phyloP scores from a whole-genome alignment of 2,329 filamentous ascomycete species.

The Tothia fuscella region DNA sequence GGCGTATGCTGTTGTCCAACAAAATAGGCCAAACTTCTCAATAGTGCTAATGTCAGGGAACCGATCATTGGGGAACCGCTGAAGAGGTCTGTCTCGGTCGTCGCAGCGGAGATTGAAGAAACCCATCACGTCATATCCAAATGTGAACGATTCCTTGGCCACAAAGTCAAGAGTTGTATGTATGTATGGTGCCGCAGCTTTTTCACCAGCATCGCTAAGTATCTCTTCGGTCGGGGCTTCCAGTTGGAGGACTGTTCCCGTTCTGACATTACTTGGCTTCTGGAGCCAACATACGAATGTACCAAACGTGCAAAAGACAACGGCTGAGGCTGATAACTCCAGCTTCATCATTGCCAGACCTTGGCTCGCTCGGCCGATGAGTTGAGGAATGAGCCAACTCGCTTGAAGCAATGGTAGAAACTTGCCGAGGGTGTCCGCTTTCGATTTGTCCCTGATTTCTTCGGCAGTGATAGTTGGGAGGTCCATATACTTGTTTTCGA shows the following conservation, averaged over 20 bases:
- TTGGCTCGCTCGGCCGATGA: constrained; percentile 20
- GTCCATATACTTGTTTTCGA: background rate
- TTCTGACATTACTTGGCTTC: background rate
- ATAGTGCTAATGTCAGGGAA: too few relatives aligned
- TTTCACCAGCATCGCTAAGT: background rate
- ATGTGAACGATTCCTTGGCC: too few relatives aligned
- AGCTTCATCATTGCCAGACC: constrained; percentile 27
- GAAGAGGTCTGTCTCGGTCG: too few relatives aligned
- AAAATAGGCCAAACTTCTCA: too few relatives aligned
- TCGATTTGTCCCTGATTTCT: constrained; percentile 15
- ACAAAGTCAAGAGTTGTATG: background rate
- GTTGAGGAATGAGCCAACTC: constrained; percentile 28
- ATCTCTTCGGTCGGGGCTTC: too few relatives aligned
- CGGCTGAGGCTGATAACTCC: constrained; percentile 17
- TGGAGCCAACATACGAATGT: background rate
- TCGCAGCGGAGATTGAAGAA: too few relatives aligned
- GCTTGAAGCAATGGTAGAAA: constrained; percentile 27
- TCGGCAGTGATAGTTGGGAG: constrained; percentile 10
- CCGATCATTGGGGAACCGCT: too few relatives aligned
- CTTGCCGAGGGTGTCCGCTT: constrained; percentile 16
- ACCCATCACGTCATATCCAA: too few relatives aligned
- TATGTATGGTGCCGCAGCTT: background rate
- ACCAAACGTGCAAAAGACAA: background rate
- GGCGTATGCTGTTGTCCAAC: too few relatives aligned
- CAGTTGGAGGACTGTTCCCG: constrained; percentile 10